A percentile compares a stretch with the other conserved stretches of the same genome.
Evolutionary conservation across 192 early-diverging fungal genomes (phyloP).

Genomic region (Coemansia sp.): DNA sequence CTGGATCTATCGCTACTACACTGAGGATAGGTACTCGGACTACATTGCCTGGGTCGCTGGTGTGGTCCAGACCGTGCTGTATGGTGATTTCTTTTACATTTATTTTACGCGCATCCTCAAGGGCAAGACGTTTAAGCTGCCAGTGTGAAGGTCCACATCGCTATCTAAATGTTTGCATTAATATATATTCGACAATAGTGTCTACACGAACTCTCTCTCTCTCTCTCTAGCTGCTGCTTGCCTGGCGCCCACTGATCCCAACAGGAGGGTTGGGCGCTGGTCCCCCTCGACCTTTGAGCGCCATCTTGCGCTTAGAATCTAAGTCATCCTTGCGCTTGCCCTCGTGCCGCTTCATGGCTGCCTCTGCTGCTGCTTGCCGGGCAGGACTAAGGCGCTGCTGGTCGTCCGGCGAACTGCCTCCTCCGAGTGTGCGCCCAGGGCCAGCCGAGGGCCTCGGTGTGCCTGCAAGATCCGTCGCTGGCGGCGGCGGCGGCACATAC

Average conservation of each 20-base stretch:
- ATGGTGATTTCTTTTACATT: conserved; percentile 98
- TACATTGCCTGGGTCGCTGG: conserved; percentile 91
- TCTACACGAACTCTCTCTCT: neutral
- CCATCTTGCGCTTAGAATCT: neutral
- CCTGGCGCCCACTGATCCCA: neutral
- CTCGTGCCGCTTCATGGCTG: neutral
- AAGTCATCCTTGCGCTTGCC: neutral
- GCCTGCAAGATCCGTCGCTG: neutral
- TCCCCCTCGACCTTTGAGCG: neutral
- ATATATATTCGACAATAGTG: neutral
- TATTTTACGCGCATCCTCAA: conserved; percentile 74
- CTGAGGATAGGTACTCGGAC: conserved; percentile 73
- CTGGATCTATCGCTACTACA: conserved; percentile 92
- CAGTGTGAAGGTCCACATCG: conserved; percentile 29
- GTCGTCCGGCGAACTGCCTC: neutral
- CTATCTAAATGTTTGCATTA: conserved; percentile 2
- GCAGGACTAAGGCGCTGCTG: neutral
- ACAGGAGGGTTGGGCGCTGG: neutral
- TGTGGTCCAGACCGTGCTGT: conserved; percentile 91
- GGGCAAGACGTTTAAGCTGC: conserved; percentile 56
- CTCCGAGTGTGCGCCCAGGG: conserved; percentile 3
- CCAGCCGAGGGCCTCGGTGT: neutral
- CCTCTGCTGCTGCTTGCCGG: neutral
- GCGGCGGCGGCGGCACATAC: conserved; percentile 2
- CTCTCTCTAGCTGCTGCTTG: neutral